phyloP scores from a whole-genome alignment of 2,329 filamentous ascomycete genomes.

The Tolypocladium guangdongense region DNA sequence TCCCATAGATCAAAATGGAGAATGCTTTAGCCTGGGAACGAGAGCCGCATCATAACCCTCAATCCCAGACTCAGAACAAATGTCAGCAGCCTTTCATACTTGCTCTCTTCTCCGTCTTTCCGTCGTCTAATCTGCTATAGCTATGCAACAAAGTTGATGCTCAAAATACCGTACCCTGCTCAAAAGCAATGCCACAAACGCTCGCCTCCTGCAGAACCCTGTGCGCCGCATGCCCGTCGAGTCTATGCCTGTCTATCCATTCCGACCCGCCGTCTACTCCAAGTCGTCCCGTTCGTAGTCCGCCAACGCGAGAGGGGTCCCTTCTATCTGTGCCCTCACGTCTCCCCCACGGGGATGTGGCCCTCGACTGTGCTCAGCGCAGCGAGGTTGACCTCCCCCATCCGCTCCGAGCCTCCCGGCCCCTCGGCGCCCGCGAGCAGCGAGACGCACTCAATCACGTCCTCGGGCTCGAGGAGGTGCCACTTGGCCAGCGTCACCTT shows the following conservation, averaged over 20 bases:
- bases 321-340: not conserved
- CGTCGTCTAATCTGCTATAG: not conserved
- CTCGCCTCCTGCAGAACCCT: not conserved
- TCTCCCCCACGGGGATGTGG: constrained; percentile 27
- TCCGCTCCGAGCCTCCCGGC: constrained; percentile 23
- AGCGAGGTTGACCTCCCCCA: constrained; percentile 45
- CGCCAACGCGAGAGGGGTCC: not conserved
- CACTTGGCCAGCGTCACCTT: constrained; percentile 86
- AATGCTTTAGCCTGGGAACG: too few species aligned
- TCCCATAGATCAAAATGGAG: too few species aligned
- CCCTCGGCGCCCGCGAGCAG: constrained; percentile 40
- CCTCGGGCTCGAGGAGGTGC: constrained; percentile 79
- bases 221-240: not conserved
- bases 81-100: too few species aligned
- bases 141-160: not conserved
- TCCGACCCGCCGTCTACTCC: not conserved
- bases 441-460: constrained; percentile 64
- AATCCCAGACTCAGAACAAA: too few species aligned
- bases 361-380: constrained; percentile 43
- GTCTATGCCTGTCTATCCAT: not conserved
- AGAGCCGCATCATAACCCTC: too few species aligned
- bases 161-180: not conserved
- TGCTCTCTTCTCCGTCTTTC: not conserved
- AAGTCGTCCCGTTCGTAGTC: not conserved
- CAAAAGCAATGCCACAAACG: not conserved